phyloP scores from a whole-genome alignment of 495 filamentous ascomycete species.

The Cladorrhinum samala region DNA sequence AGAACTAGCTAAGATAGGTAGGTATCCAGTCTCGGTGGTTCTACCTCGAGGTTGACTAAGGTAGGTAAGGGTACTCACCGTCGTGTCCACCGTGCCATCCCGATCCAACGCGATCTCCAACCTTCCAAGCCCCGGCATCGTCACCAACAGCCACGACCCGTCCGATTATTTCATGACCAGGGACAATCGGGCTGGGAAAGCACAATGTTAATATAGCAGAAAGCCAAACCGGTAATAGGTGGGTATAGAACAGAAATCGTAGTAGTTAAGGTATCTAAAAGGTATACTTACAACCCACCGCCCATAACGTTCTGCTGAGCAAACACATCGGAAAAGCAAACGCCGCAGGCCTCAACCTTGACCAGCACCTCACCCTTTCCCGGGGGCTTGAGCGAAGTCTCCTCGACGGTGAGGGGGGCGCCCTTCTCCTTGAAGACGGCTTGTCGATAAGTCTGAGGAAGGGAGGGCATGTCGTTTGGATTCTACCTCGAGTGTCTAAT shows the following conservation, averaged over 20 bases:
- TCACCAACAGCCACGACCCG: constrained; percentile 48
- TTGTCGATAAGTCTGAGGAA: constrained; percentile 50
- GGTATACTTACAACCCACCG: constrained; percentile 51
- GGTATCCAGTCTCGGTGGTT: not conserved
- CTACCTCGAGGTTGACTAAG: not conserved
- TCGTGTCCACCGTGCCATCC: constrained; percentile 29
- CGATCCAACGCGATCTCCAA: constrained; percentile 41
- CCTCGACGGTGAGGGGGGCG: constrained; percentile 27
- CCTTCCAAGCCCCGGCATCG: constrained; percentile 46
- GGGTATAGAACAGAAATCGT: too few species aligned
- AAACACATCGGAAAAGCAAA: constrained; percentile 74
- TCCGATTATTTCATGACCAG: constrained; percentile 49
- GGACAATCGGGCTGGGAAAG: constrained; percentile 30
- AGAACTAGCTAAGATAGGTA: not conserved
- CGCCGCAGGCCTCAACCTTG: constrained; percentile 57
- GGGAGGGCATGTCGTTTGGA: not conserved
- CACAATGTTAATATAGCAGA: too few species aligned
- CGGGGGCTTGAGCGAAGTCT: constrained; percentile 49
- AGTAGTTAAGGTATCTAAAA: too few species aligned
- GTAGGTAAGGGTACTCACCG: constrained; percentile 16
- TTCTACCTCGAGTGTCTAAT: not conserved
- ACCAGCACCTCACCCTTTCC: constrained; percentile 68
- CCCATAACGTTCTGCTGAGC: constrained; percentile 70
- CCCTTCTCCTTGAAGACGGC: constrained; percentile 39
- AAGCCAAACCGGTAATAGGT: too few species aligned